Base-by-base conservation (phyloP, 2,329 filamentous ascomycete genomes). In the Sclerotinia subarctica region DNA sequence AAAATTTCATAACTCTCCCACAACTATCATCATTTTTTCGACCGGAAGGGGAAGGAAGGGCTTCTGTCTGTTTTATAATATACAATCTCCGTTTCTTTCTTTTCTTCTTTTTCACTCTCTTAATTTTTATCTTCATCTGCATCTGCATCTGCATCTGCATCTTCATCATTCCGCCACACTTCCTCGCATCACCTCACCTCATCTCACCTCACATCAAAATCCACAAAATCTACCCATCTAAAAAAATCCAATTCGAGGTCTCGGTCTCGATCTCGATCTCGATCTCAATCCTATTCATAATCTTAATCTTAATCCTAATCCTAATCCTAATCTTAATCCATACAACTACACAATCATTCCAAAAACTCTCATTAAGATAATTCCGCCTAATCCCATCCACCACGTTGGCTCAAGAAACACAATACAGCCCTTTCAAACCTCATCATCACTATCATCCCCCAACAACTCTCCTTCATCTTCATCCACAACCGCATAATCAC, bases 391-490 rank as follows among this genome's bases (percentile, higher is more conserved):
- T 38, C 32, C 42, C 3, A 42, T 13, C 10, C 56, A 15, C 17
- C 38, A 15, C 15, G 0, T 13, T 11, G 24, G 3, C 15, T 26
- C 32, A 38, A 56, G 54, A 24, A 51, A 21, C 56, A 57, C 11
- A n/a, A 13, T 24, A 2, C 32, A 52, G 24, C 21, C 7, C 26
- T 29, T 19, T 59, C 67, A 88, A 60, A 90, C 91, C 70, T 97
- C 94, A 76, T 97, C 93, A 72, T 97, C 94, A 73, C 93, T 93
- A 69, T 96, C 94, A 73, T 97, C 94, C 0, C 95, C 95, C 47
- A 99, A 81, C 73, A 99, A 81, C 82, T 98, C 94, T 60, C 94
- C 94, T 78, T 98, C 95, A 77, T 98, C 95, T 63, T 95, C 91
- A 75, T 96, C 93, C 64, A 97, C 93, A 75, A 90, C 85, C 21